Conservation (phyloP, 495 filamentous ascomycete genomes). For the Penicillium malachiteum region DNA sequence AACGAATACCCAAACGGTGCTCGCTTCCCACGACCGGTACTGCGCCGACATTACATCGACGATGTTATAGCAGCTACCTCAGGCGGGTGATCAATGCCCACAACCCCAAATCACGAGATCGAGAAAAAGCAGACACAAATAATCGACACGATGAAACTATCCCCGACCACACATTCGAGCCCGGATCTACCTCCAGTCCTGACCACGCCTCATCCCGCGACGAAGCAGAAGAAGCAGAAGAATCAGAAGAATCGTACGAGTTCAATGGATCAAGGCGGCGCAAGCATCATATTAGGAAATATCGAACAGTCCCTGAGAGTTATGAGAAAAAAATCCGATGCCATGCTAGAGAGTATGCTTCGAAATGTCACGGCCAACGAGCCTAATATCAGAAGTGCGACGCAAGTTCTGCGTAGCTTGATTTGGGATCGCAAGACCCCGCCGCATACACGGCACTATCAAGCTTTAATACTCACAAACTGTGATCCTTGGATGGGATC, state of each 20-base stretch:
- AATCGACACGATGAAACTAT: neutral
- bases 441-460: constrained; percentile 68
- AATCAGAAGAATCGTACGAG: neutral
- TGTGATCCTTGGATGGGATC: constrained; percentile 61
- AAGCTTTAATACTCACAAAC: constrained; percentile 70
- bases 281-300: neutral
- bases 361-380: constrained; percentile 16
- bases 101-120: neutral
- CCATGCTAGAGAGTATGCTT: constrained; percentile 28
- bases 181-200: neutral
- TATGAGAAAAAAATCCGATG: neutral
- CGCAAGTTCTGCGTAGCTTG: constrained; percentile 41
- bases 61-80: constrained; percentile 22
- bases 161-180: neutral
- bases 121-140: neutral
- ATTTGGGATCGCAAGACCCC: constrained; percentile 59
- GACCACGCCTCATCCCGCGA: neutral
- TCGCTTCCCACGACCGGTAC: constrained; percentile 5
- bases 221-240: neutral
- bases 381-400: constrained; percentile 25
- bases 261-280: neutral
- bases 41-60: constrained; percentile 16
- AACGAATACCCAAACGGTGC: constrained; percentile 10
- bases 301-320: neutral
- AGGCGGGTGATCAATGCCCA: neutral